Conservation (phyloP, 768 basidiomycete species). For the Clavaria fumosa region DNA sequence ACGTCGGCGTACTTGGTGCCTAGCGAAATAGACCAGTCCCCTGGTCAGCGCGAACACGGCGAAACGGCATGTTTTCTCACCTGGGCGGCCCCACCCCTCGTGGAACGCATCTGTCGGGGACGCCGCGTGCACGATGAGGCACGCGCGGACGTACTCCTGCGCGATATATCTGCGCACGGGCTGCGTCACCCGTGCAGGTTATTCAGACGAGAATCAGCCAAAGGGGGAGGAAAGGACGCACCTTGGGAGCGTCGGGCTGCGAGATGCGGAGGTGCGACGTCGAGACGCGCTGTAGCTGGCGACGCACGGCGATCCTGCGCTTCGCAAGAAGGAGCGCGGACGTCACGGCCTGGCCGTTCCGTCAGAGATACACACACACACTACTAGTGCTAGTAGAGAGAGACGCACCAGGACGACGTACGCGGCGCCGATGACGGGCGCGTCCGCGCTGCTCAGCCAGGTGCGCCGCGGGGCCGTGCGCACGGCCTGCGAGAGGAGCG, state of each 20-base stretch:
- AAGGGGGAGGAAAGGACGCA: neutral
- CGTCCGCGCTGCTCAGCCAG: conserved; percentile 52
- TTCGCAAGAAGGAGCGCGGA: conserved; percentile 53
- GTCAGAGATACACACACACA: too few species aligned
- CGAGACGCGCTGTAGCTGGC: conserved; percentile 51
- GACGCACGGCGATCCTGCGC: conserved; percentile 48
- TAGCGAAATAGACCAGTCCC: conserved; percentile 9
- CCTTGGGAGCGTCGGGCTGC: too few species aligned
- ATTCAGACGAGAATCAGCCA: conserved; percentile 2
- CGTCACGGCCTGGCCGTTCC: conserved; percentile 39
- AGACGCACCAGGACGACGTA: conserved; percentile 56
- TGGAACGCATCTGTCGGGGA: conserved; percentile 50
- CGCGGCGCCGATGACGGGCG: conserved; percentile 50
- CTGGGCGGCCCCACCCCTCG: conserved; percentile 64
- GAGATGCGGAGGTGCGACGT: conserved; percentile 43
- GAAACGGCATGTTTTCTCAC: conserved; percentile 20
- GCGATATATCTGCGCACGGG: conserved; percentile 49
- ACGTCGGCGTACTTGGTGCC: conserved; percentile 46
- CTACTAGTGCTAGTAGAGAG: too few species aligned
- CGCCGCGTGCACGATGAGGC: conserved; percentile 55
- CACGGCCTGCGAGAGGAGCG: conserved; percentile 58
- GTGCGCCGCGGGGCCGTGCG: conserved; percentile 39
- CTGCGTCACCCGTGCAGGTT: too few species aligned
- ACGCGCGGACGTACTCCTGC: conserved; percentile 64
- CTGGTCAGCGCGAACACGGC: conserved; percentile 1